A percentile compares a stretch with the other conserved stretches of the same genome.
Evolutionary conservation across 805 yeast species (phyloP).

Genomic region (Metschnikowia hibisci): DNA sequence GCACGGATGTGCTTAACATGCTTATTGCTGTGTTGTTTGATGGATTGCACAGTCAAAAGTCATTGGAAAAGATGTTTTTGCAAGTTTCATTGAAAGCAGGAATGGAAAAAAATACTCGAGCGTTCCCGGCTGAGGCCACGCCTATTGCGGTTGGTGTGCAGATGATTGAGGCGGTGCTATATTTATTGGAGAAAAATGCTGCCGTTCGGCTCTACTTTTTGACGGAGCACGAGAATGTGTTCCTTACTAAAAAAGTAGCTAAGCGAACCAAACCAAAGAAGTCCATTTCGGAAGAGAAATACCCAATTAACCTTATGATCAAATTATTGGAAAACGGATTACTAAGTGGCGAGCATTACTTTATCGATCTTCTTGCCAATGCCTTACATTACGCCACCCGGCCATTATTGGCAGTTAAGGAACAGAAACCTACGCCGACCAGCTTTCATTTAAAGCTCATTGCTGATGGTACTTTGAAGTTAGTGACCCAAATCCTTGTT

Average conservation of each 20-base stretch:
- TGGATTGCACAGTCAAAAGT: constrained; percentile 57
- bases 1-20: constrained; percentile 69
- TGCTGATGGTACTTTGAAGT: constrained; percentile 57
- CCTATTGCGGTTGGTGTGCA: constrained; percentile 74
- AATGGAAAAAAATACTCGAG: constrained; percentile 3
- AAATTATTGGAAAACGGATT: constrained; percentile 56
- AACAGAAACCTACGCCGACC: constrained; percentile 42
- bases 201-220: constrained; percentile 72
- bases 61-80: constrained; percentile 59
- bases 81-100: constrained; percentile 51
- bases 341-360: constrained; percentile 66
- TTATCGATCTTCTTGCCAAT: constrained; percentile 73
- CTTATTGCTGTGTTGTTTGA: constrained; percentile 69
- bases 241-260: constrained; percentile 29
- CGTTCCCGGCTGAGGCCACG: constrained; percentile 55
- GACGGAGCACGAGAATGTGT: constrained; percentile 63
- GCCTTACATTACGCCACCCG: constrained; percentile 74
- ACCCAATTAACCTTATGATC: constrained; percentile 70
- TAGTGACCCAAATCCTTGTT: constrained; percentile 62
- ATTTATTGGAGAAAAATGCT: constrained; percentile 60
- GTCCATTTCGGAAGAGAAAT: constrained; percentile 39
- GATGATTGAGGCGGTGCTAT: constrained; percentile 69
- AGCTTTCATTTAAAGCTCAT: constrained; percentile 31
- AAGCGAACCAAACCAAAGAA: constrained; percentile 35
- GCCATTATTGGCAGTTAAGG: constrained; percentile 53